A percentile compares a stretch with the other conserved stretches of the same genome.
Evolutionary conservation across 495 filamentous ascomycete species (phyloP).

Genomic region (Hamigera avellanea): DNA sequence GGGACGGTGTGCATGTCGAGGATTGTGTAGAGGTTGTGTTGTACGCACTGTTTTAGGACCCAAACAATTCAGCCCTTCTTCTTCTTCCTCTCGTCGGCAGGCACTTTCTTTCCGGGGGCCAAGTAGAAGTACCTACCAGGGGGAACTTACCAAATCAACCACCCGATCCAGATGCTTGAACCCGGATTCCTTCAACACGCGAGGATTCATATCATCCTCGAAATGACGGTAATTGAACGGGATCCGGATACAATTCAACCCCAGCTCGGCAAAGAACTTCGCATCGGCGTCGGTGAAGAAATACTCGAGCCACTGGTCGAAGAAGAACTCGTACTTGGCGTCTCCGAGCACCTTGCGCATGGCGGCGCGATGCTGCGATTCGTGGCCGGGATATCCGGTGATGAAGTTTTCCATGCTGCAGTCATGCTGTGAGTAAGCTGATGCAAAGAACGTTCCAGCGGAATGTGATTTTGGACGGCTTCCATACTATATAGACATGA

Average conservation of each 20-base stretch:
- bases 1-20: slow-evolving; percentile 54
- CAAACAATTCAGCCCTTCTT: too few species aligned
- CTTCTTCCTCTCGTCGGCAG: not conserved
- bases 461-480: too few species aligned
- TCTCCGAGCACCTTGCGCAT: slow-evolving; percentile 42
- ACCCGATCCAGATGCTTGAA: slow-evolving; percentile 51
- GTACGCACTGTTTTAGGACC: slow-evolving; percentile 28
- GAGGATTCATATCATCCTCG: slow-evolving; percentile 51
- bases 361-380: slow-evolving; percentile 42
- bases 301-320: slow-evolving; percentile 44
- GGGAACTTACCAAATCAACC: slow-evolving; percentile 28
- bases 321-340: slow-evolving; percentile 36
- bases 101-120: not conserved
- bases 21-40: slow-evolving; percentile 46
- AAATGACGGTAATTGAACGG: slow-evolving; percentile 58
- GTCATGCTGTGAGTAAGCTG: not conserved
- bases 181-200: slow-evolving; percentile 42
- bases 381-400: slow-evolving; percentile 52
- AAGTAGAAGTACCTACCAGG: not conserved
- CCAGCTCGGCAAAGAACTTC: slow-evolving; percentile 44
- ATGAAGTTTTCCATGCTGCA: slow-evolving; percentile 57
- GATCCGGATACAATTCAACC: slow-evolving; percentile 51
- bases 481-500: too few species aligned
- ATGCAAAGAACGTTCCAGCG: too few species aligned
- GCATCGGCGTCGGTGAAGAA: slow-evolving; percentile 54